phyloP scores from a whole-genome alignment of 108 stramenopile species.

The Fistulifera solaris region DNA sequence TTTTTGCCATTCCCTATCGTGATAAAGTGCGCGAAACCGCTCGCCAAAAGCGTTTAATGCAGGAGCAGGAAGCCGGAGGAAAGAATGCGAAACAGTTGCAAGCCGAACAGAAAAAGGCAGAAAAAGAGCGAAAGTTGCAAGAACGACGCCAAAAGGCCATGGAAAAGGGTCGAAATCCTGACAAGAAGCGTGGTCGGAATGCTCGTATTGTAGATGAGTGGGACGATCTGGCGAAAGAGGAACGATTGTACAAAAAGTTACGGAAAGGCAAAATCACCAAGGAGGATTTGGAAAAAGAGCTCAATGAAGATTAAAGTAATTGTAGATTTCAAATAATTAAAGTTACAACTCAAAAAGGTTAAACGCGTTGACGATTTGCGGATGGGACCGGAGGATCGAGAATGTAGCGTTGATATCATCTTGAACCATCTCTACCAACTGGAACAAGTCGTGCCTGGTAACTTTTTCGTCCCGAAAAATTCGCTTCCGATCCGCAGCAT shows the following conservation, averaged over 20 bases:
- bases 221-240: constrained; percentile 97
- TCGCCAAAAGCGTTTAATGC: constrained; percentile 79
- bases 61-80: constrained; percentile 76
- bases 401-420: too few relatives aligned
- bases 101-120: constrained; percentile 75
- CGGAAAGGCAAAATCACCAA: constrained; percentile 75
- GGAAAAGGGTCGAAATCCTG: constrained; percentile 82
- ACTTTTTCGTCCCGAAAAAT: too few relatives aligned
- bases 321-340: too few relatives aligned
- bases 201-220: constrained; percentile 91
- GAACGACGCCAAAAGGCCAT: constrained; percentile 45
- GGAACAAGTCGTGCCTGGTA: too few relatives aligned
- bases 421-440: too few relatives aligned
- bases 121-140: constrained; percentile 44
- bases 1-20: constrained; percentile 75
- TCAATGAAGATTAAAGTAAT: background rate
- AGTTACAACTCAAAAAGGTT: too few relatives aligned
- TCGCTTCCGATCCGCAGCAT: too few relatives aligned
- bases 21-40: constrained; percentile 87
- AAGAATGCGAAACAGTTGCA: constrained; percentile 89
- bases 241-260: constrained; percentile 85
- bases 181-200: constrained; percentile 83
- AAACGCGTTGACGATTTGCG: too few relatives aligned
- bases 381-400: too few relatives aligned
- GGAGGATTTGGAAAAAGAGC: constrained; percentile 58